Base-by-base conservation (phyloP, 2,329 filamentous ascomycete genomes). In the Arthrobotrys musiformis region DNA sequence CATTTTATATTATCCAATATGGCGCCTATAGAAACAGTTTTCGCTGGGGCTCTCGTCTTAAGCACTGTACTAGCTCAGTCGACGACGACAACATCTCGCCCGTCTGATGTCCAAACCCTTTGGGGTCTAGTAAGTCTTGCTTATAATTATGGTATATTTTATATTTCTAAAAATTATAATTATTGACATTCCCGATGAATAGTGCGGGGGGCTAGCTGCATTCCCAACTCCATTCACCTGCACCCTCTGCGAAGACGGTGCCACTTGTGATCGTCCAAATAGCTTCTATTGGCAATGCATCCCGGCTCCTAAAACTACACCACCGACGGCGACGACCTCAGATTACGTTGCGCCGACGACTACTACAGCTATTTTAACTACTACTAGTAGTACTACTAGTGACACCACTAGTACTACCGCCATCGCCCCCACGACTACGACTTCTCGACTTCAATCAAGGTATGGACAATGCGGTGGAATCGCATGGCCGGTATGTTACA, bases 201-300 rank as follows among this genome's bases (percentile, higher is more conserved):
- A 64, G 61, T 64, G 61, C 15, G 61, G 61, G 52, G 61, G 61
- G 3, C 42, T 50, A 26, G 61, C 42, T 2, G 61, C 61, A 22
- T 50, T 37, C 8, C 61, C 61, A 30, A 64, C 61, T 17, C 42
- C 61, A n/a, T 64, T 64, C 19, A 64, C 61, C 24, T 30, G 46
- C n/a, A 64, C 61, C 22, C n/a, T 50, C 0, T 64, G 61, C n/a
- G 26, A 48, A 15, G 13, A n/a, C 7, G n/a, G 9, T 2, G 61
- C 61, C 37, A 35, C 26, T 26, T 64, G 61, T 24, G n/a, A 35
- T 13, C 42, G 28, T n/a, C 61, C 42, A 5, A 64, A 64, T 37
- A 40, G 30, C 19, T 48, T 64, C 28, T 64, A 50, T 35, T 64
- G 61, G 61, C 61, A 64, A 50, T 64, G 61, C 30, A 4, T 64